A percentile compares a stretch with the other conserved stretches of the same genome.
Conservation (phyloP, 768 basidiomycete genomes). For the Xerocomellus amylosporus region DNA sequence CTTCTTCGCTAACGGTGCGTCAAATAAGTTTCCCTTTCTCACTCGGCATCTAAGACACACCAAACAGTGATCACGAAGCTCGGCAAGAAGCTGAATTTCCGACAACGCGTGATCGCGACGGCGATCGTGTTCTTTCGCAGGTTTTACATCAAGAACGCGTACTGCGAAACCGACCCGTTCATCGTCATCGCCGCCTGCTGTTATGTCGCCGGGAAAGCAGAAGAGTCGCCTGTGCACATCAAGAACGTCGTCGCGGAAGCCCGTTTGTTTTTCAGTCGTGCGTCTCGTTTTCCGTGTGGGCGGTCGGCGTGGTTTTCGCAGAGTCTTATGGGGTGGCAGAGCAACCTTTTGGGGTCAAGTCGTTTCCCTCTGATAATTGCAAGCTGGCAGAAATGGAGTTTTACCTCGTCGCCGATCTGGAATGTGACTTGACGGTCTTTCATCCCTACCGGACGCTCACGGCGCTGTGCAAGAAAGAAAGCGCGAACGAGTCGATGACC, state of each 20-base stretch:
- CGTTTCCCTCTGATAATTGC: constrained; percentile 84
- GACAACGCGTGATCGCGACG: constrained; percentile 91
- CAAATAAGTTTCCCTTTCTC: not conserved
- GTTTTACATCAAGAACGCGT: constrained; percentile 95
- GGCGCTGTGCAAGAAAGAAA: constrained; percentile 65
- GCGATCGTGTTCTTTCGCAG: constrained; percentile 93
- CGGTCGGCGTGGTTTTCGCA: not conserved
- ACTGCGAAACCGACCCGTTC: constrained; percentile 95
- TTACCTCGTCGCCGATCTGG: constrained; percentile 93
- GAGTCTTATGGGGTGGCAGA: constrained; percentile 31
- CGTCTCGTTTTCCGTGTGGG: constrained; percentile 23
- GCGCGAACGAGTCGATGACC: constrained; percentile 42
- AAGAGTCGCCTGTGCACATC: constrained; percentile 93
- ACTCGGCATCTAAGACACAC: not conserved
- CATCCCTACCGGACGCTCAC: constrained; percentile 93
- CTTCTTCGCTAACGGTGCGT: constrained; percentile 81
- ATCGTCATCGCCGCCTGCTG: constrained; percentile 90
- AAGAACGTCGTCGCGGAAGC: constrained; percentile 89
- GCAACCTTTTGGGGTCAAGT: constrained; percentile 68
- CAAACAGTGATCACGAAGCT: constrained; percentile 76
- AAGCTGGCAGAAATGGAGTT: constrained; percentile 99
- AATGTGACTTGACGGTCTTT: constrained; percentile 90
- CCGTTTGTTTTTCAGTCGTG: constrained; percentile 69
- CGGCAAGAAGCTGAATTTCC: constrained; percentile 75
- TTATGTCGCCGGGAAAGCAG: constrained; percentile 96